A percentile compares a stretch with the other conserved stretches of the same genome.
Evolutionary conservation across 306 rosid species (phyloP).

Genomic region (Quercus suber): DNA sequence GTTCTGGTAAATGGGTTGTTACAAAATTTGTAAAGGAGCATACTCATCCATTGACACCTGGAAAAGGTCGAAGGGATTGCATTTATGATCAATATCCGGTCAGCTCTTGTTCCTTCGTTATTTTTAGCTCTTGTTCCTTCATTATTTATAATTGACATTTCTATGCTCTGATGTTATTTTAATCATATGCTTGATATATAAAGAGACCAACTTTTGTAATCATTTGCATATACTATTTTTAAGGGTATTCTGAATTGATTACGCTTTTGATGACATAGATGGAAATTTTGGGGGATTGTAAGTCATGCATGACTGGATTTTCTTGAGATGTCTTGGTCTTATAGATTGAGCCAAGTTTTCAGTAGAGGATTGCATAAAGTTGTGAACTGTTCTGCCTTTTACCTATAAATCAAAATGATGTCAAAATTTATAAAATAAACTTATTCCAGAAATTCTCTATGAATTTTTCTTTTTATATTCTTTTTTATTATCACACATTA

Average conservation of each 20-base stretch:
- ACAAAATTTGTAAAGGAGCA: slow-evolving; percentile 87
- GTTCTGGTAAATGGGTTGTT: slow-evolving; percentile 88
- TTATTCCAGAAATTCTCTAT: neutral
- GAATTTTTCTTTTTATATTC: no score
- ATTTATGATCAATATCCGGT: slow-evolving; percentile 85
- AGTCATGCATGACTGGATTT: neutral
- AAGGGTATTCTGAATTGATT: neutral
- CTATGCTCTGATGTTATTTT: neutral
- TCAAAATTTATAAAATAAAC: neutral
- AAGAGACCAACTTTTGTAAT: neutral
- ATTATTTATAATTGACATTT: slow-evolving; percentile 3
- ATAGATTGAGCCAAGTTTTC: neutral
- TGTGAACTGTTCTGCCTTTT: neutral
- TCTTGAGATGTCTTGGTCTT: neutral
- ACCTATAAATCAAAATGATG: neutral
- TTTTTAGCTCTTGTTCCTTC: slow-evolving; percentile 37
- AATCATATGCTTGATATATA: neutral
- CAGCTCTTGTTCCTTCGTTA: slow-evolving; percentile 34
- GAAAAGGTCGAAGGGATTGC: slow-evolving; percentile 80
- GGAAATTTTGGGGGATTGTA: neutral
- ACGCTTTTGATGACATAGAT: neutral
- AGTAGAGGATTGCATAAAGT: neutral
- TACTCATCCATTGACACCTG: slow-evolving; percentile 77
- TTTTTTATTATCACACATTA: no score
- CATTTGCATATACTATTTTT: neutral